These are phyloP conservation scores for Gastrodia elata DNA, from an alignment of 106 monocot genomes.

Conservation along the genomic window DNA sequence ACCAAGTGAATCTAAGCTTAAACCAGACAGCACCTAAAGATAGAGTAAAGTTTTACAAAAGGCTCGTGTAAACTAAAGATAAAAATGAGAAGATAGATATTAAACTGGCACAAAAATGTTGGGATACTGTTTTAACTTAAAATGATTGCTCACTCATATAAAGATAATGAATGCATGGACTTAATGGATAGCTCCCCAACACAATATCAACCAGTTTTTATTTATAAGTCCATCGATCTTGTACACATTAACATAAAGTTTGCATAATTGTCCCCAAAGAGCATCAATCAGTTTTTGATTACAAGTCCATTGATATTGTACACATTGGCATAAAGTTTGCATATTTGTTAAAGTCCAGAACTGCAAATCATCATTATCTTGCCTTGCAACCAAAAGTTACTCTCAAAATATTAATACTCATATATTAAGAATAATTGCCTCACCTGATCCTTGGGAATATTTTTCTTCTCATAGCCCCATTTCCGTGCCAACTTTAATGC, in stretches of 20 bases:
- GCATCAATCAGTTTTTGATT: background rate
- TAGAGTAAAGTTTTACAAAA: too few relatives aligned
- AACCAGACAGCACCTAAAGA: too few relatives aligned
- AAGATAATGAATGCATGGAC: background rate
- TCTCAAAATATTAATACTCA: background rate
- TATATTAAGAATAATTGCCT: slow-evolving; percentile 7
- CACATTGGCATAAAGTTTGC: background rate
- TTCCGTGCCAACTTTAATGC: slow-evolving; percentile 90
- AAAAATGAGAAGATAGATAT: too few relatives aligned
- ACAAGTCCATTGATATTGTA: background rate
- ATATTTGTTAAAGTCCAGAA: background rate
- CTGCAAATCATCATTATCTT: background rate
- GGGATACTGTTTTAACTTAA: background rate
- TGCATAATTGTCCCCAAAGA: background rate
- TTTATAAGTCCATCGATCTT: background rate
- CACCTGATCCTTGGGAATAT: slow-evolving; percentile 90
- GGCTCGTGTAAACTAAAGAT: too few relatives aligned
- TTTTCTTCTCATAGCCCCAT: slow-evolving; percentile 98
- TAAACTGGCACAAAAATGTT: background rate
- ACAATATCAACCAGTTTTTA: background rate
- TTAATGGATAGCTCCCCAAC: background rate
- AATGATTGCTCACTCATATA: background rate
- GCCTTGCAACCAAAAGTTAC: slow-evolving; percentile 1
- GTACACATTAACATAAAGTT: background rate
- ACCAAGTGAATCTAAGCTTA: too few relatives aligned